Base-by-base conservation (phyloP, 108 stramenopile genomes). In the Skeletonema costatum region DNA sequence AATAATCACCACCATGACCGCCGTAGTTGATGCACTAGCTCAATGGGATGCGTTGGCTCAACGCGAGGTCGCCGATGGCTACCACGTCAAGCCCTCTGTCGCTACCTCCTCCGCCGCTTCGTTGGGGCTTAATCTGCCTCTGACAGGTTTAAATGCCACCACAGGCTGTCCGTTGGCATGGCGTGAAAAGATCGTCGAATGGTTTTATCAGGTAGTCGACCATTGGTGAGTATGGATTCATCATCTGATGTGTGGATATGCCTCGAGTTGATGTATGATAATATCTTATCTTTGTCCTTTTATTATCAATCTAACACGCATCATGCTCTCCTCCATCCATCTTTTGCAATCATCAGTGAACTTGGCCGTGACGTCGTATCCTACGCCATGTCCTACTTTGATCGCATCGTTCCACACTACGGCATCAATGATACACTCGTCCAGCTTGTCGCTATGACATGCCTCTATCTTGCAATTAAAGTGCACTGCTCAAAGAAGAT, bases 341-440 rank as follows among this genome's bases (percentile, higher is more conserved):
- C 25, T 12, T 41, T 41, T 41, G 39, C 39, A 41, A 41, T 12
- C 11, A 41, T 56, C 48, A 56, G 53, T 10, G 9, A 56, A 56
- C 5, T 56, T 5, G 53, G 53, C 53, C 53, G 53, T 2, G 53
- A 56, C 7, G 53, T 56, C 6, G 53, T 56, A n/a, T 56, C 53
- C 25, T 56, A 56, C 25, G 53, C 53, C 53, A 56, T 56, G 53
- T 56, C 53, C 19, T 56, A 56, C 53, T 56, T 56, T 56, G 53
- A 56, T 17, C 53, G 53, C 9, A 56, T 56, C 53, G 53, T 56
- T 10, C 53, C 53, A 56, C 19, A 56, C 21, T 56, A 56, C n/a
- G 53, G 53, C 7, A 56, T 56, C 21, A 56, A 56, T 56, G 53
- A 56, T 56, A 56, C 53, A 56, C 25, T 56, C 25, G 53, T 56